Evolutionary conservation across 2,329 filamentous ascomycete species (phyloP).

Genomic region (Calonectria pseudoturangicola): DNA sequence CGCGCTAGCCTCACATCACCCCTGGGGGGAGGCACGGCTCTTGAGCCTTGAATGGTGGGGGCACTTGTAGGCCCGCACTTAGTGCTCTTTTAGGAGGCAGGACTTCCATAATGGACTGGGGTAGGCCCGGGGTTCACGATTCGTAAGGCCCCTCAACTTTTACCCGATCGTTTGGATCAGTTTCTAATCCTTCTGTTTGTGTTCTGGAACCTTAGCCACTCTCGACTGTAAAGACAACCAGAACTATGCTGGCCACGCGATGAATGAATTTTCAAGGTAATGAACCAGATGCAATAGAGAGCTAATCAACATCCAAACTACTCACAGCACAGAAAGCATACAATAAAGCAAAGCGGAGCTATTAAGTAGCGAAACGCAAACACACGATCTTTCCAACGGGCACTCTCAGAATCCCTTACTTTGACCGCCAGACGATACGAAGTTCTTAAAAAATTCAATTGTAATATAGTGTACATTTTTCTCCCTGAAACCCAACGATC

Average conservation of each 20-base stretch:
- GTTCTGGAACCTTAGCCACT: constrained; percentile 21
- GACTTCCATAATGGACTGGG: constrained; percentile 8
- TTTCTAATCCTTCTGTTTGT: constrained; percentile 13
- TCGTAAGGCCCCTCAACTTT: constrained; percentile 2
- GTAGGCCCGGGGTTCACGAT: constrained; percentile 1
- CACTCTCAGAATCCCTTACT: not conserved
- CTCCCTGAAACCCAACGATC: constrained; percentile 3
- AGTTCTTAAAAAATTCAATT: not conserved
- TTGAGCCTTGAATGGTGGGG: not conserved
- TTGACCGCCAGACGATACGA: not conserved
- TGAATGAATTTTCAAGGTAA: constrained; percentile 22
- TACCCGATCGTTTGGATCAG: not conserved
- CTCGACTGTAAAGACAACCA: not conserved
- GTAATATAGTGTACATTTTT: constrained; percentile 24
- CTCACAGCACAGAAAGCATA: not conserved
- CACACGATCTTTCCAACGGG: not conserved
- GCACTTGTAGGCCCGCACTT: not conserved
- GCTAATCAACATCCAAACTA: not conserved
- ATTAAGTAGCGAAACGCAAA: not conserved
- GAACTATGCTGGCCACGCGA: not conserved
- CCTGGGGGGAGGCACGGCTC: not conserved
- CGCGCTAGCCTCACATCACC: not conserved
- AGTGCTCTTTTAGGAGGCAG: not conserved
- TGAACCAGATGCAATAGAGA: not conserved
- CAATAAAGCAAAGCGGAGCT: not conserved